Evolutionary conservation across 2,329 filamentous ascomycete genomes (phyloP).

Genomic region (Dactylonectria macrodidyma): DNA sequence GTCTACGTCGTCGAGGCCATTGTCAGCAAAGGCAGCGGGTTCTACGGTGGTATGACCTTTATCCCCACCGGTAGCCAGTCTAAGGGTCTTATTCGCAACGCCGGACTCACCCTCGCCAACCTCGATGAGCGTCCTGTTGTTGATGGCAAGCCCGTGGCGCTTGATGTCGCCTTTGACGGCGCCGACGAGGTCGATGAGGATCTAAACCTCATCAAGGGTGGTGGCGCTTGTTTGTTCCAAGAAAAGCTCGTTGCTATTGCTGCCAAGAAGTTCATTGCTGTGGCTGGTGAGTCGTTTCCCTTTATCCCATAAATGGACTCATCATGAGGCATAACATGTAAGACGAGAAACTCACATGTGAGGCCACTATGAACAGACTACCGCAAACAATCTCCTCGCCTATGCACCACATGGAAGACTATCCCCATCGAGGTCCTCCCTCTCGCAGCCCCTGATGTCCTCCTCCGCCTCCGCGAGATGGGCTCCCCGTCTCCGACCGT

Average conservation of each 20-base stretch:
- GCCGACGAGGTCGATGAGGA: constrained; percentile 97
- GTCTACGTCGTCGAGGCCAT: constrained; percentile 90
- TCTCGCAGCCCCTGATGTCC: constrained; percentile 83
- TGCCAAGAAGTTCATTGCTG: constrained; percentile 88
- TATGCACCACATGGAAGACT: constrained; percentile 83
- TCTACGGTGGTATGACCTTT: constrained; percentile 81
- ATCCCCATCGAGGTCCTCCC: constrained; percentile 97
- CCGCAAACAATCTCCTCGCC: constrained; percentile 85
- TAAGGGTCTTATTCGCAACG: constrained; percentile 85
- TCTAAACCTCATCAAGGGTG: constrained; percentile 97
- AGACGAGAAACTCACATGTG: constrained; percentile 8
- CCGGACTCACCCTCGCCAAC: constrained; percentile 82
- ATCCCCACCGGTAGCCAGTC: constrained; percentile 94
- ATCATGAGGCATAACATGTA: neutral
- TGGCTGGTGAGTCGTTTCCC: constrained; percentile 74
- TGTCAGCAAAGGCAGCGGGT: constrained; percentile 68
- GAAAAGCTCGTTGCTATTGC: constrained; percentile 94
- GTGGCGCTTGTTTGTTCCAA: constrained; percentile 97
- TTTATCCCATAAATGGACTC: constrained; percentile 7
- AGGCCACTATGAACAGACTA: constrained; percentile 73
- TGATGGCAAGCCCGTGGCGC: constrained; percentile 59
- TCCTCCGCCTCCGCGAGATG: constrained; percentile 78
- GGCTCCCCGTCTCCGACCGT: constrained; percentile 81
- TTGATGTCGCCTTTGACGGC: constrained; percentile 96
- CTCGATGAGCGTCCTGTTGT: constrained; percentile 79